Evolutionary conservation across 208 protist genomes (phyloP).

Genomic region (Leishmania amazonensis): DNA sequence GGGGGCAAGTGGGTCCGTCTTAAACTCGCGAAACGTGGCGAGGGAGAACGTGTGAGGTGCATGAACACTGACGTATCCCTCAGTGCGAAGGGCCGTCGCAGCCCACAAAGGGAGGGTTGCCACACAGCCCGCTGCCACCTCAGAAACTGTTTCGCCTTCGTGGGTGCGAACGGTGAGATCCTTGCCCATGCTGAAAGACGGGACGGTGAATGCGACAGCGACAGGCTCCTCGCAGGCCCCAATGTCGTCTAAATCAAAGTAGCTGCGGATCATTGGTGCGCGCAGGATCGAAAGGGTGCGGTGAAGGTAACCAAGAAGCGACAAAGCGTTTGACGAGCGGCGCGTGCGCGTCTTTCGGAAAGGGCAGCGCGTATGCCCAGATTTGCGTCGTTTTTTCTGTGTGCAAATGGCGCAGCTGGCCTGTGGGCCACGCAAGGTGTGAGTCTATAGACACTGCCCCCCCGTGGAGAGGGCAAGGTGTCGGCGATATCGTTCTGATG

Average conservation of each 20-base stretch:
- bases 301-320: background rate
- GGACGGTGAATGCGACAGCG: slow-evolving; percentile 54
- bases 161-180: slow-evolving; percentile 41
- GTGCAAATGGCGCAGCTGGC: background rate
- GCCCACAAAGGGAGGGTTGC: slow-evolving; percentile 72
- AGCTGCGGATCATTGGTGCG: slow-evolving; percentile 63
- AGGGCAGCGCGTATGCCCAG: background rate
- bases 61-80: slow-evolving; percentile 55
- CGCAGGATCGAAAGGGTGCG: background rate
- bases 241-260: slow-evolving; percentile 75
- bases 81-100: slow-evolving; percentile 47
- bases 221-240: slow-evolving; percentile 51
- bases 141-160: slow-evolving; percentile 47
- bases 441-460: background rate
- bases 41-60: slow-evolving; percentile 57
- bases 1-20: slow-evolving; percentile 69
- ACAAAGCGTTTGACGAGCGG: background rate
- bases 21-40: slow-evolving; percentile 76
- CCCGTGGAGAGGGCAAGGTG: background rate
- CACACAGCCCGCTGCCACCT: slow-evolving; percentile 51
- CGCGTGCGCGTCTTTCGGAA: background rate
- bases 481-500: background rate
- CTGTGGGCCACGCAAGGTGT: background rate
- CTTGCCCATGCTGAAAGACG: slow-evolving; percentile 58
- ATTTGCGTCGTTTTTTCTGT: background rate